Base-by-base conservation (phyloP, 2,329 filamentous ascomycete species). In the Phaeoacremonium minimum region DNA sequence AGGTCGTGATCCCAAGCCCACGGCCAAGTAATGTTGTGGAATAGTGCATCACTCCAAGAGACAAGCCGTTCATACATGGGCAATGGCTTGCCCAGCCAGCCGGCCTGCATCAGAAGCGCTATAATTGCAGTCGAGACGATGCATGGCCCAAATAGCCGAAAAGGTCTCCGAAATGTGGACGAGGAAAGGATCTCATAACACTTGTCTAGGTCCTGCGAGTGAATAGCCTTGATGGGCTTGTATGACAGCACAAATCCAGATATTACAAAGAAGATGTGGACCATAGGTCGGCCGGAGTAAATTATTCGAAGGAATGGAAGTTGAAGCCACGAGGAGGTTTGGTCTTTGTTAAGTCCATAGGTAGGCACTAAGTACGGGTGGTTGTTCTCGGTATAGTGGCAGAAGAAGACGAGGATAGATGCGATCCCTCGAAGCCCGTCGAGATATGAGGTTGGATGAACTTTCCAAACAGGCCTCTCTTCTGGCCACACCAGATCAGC, bases 251-350 rank as follows among this genome's bases (percentile, higher is more conserved):
- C 68, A 42, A 67, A 71, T 26, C 70, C 69, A 2, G 68, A 72
- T 22, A 73, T 67, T 44, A 73, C 61, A 50, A 73, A 73, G 51
- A 73, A 73, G 32, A 73, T 61, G 46, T 69, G 63, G 4, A 73
- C 69, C 64, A 69, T 68, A 7, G 67, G 64, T 14, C 63, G 58
- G 14, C 67, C 67, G 13, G 63, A 63, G 44, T 58, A 67, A 15
- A 70, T 36, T 18, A 69, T 52, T 36, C 67, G 61, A 7, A 69
- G 11, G 34, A 66, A 64, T 2, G 69, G 69, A 12, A 71, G 50
- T 47, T 72, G 69, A 15, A 71, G 43, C 12, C 48, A 50, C 6
- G 57, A 59, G 4, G 56, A 56, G 32, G 46, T 45, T 43, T 33
- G 47, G 28, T 45, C 51, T n/a, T 55, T 52, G 34, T 64, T 60